A percentile compares a stretch with the other conserved stretches of the same genome.
These are phyloP conservation scores for Entomortierella parvispora DNA, from an alignment of 192 early-diverging fungal genomes.

Conservation along the genomic window DNA sequence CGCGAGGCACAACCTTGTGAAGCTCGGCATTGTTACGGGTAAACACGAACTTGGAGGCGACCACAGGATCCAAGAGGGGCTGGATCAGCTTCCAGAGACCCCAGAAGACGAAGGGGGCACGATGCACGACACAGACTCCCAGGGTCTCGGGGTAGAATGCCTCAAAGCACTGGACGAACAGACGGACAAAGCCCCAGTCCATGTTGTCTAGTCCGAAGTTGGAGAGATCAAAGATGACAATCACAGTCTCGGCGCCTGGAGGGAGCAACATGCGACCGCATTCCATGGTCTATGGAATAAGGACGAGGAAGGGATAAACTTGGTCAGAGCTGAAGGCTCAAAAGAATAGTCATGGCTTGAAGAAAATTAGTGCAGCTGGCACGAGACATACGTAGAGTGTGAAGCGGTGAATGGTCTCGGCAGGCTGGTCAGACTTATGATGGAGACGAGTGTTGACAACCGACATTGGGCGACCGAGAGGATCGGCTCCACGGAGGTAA, in stretches of 20 bases:
- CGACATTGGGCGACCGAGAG: slow-evolving; percentile 54
- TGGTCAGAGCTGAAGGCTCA: no score
- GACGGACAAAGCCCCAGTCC: slow-evolving; percentile 68
- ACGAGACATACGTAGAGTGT: slow-evolving; percentile 70
- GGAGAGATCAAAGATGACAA: slow-evolving; percentile 84
- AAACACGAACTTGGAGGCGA: slow-evolving; percentile 88
- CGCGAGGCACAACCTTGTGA: slow-evolving; percentile 69
- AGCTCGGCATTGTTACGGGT: slow-evolving; percentile 71
- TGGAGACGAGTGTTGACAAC: slow-evolving; percentile 60
- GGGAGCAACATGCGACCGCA: slow-evolving; percentile 62
- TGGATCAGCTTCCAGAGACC: slow-evolving; percentile 86
- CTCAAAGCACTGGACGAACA: slow-evolving; percentile 84
- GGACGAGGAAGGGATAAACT: slow-evolving; percentile 15
- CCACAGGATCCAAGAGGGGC: slow-evolving; percentile 90
- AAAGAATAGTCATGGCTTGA: no score
- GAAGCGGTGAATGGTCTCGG: slow-evolving; percentile 73
- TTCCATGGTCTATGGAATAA: slow-evolving; percentile 70
- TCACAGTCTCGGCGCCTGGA: slow-evolving; percentile 71
- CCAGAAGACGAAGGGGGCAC: slow-evolving; percentile 91
- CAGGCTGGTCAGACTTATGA: slow-evolving; percentile 67
- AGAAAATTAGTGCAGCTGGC: no score
- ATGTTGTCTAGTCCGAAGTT: slow-evolving; percentile 83
- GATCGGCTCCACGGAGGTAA: slow-evolving; percentile 62
- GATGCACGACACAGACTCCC: slow-evolving; percentile 83
- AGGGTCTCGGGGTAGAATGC: slow-evolving; percentile 94